Evolutionary conservation across 2,329 filamentous ascomycete genomes (phyloP).

Genomic region (Pseudohalonectria lignicola): DNA sequence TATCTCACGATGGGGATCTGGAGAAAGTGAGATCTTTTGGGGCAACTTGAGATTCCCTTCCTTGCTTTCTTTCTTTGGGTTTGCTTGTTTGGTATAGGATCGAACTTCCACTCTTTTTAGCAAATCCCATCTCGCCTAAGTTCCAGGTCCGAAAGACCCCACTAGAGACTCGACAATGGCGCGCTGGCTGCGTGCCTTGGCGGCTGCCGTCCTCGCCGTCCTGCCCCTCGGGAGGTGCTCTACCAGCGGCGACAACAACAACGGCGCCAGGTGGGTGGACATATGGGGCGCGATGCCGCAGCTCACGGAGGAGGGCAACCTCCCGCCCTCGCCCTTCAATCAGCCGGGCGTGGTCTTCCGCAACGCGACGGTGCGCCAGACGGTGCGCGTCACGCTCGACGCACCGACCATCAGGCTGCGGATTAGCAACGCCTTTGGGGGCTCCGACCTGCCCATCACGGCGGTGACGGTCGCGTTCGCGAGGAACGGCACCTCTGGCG

Average conservation of each 20-base stretch:
- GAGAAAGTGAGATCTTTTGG: too few species aligned
- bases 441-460: slow-evolving; percentile 44
- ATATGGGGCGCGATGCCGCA: slow-evolving; percentile 55
- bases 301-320: slow-evolving; percentile 45
- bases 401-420: slow-evolving; percentile 44
- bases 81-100: too few species aligned
- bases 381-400: slow-evolving; percentile 41
- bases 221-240: background rate
- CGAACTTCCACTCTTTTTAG: too few species aligned
- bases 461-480: slow-evolving; percentile 44
- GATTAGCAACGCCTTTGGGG: slow-evolving; percentile 51
- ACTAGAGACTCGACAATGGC: too few species aligned
- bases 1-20: too few species aligned
- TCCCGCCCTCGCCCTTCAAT: slow-evolving; percentile 47
- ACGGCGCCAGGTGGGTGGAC: slow-evolving; percentile 39
- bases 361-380: slow-evolving; percentile 52
- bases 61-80: too few species aligned
- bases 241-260: background rate
- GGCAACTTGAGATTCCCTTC: too few species aligned
- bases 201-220: slow-evolving; percentile 3
- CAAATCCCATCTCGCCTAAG: too few species aligned
- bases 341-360: slow-evolving; percentile 37
- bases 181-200: too few species aligned
- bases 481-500: slow-evolving; percentile 32
- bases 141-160: too few species aligned